Conservation (phyloP, 2,329 filamentous ascomycete genomes). For the Pseudocercospora cruenta region DNA sequence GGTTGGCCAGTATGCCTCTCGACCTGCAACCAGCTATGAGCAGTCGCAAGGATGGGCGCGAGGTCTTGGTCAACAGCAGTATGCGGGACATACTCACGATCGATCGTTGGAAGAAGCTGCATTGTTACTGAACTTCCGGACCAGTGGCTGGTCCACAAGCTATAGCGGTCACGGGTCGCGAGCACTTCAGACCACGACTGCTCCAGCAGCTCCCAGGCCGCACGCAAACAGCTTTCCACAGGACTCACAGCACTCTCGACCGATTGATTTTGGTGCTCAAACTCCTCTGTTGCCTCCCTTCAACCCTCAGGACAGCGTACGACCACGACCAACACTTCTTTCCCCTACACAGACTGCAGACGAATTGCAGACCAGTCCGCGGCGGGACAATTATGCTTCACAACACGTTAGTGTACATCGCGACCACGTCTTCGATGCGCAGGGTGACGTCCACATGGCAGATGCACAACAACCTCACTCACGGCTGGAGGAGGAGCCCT, state of each 20-base stretch:
- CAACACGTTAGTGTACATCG: not conserved
- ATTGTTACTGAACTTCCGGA: conserved; percentile 49
- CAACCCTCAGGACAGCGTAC: conserved; percentile 26
- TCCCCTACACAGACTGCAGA: conserved; percentile 31
- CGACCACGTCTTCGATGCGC: not conserved
- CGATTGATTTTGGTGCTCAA: conserved; percentile 24
- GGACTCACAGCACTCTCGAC: conserved; percentile 28
- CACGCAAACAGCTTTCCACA: conserved; percentile 41
- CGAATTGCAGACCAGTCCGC: conserved; percentile 18
- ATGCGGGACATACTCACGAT: conserved; percentile 29
- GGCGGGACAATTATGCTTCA: conserved; percentile 9
- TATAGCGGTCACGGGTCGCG: conserved; percentile 9
- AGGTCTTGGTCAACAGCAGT: conserved; percentile 17
- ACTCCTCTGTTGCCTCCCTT: conserved; percentile 35
- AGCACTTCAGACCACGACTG: not conserved
- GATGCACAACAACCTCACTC: conserved; percentile 43
- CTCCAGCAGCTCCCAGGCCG: conserved; percentile 24
- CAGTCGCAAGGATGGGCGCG: conserved; percentile 37
- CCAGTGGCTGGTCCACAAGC: conserved; percentile 32
- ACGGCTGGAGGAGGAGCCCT: conserved; percentile 43
- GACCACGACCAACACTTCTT: conserved; percentile 25
- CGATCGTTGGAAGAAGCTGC: conserved; percentile 51
- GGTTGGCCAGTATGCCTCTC: conserved; percentile 42
- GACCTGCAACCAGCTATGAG: conserved; percentile 54
- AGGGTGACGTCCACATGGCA: conserved; percentile 17